Base-by-base conservation (phyloP, 495 filamentous ascomycete genomes). In the Lasiosphaeria ovina region DNA sequence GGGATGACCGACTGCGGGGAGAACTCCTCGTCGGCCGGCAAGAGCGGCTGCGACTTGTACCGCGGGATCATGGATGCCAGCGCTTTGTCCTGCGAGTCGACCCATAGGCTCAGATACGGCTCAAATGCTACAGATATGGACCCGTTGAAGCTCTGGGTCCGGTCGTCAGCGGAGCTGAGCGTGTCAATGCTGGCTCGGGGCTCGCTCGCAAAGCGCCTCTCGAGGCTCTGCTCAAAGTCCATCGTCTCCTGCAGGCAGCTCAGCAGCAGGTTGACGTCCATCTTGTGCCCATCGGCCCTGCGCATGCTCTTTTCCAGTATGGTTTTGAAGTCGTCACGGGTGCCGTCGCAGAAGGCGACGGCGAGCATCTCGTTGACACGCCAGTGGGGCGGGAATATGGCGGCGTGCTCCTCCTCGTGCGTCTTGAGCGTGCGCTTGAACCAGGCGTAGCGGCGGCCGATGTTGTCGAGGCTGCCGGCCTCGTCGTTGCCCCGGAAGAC, bases 121-220 rank as follows among this genome's bases (percentile, higher is more conserved):
- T 98, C 94, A 62, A 98, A 98, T 2, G 94, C 94, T 59, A 96
- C 92, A 1, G 94, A 98, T 64, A 98, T 97, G 7, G 90, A 88
- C 57, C 95, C 92, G 47, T 91, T 89, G 71, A 97, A 97, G 51
- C 85, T 87, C 4, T 88, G 85, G 3, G 86, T 78, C 64, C 83
- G 82, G 36, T 98, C 93, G 57, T 91, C 89, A 32, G 82, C 78
- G 12, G 92, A 96, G 54, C 87, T 87, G 44, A 97, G 83, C 0
- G 93, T 98, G 69, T 98, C 94, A 40, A 95, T 92, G 42, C 93
- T 97, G n/a, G 85, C 85, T 38, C 93, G 84, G 14, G 91, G 69
- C 52, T 91, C 85, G 70, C 76, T 88, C 2, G 87, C 80, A 73
- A 98, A 98, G 12, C 90, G 85, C 40, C 85, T 80, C 68, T 98